These are phyloP conservation scores for Chlamydomonas schloesseri DNA, from an alignment of 139 green algal genomes.

Conservation along the genomic window DNA sequence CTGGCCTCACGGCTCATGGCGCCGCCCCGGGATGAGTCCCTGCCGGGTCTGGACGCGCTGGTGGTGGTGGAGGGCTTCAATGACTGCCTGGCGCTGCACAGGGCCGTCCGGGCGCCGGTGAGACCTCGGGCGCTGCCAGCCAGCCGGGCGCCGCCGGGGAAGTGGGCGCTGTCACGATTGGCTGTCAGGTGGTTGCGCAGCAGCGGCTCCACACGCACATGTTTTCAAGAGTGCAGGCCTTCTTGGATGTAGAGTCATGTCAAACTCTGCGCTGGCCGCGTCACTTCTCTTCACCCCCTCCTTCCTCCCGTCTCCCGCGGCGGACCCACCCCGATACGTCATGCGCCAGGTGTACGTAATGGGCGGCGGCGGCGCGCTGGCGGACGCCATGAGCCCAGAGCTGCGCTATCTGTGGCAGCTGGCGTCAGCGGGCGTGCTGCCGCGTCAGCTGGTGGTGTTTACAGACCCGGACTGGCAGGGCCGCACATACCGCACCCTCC, in stretches of 20 bases:
- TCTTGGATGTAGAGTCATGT: too few species aligned
- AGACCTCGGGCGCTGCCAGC: too few species aligned
- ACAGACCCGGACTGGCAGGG: conserved; percentile 66
- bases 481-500: conserved; percentile 46
- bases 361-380: conserved; percentile 15
- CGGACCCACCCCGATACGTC: too few species aligned
- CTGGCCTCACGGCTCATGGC: neutral
- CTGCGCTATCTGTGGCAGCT: conserved; percentile 2
- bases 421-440: neutral
- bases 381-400: conserved; percentile 27
- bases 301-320: too few species aligned
- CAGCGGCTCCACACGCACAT: too few species aligned
- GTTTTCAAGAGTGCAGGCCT: too few species aligned
- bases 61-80: conserved; percentile 39
- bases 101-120: conserved; percentile 25
- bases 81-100: conserved; percentile 17
- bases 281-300: too few species aligned
- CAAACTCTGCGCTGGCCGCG: too few species aligned
- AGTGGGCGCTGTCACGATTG: too few species aligned
- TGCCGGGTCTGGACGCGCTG: conserved; percentile 8
- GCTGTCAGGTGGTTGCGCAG: too few species aligned
- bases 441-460: conserved; percentile 51
- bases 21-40: neutral
- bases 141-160: too few species aligned
- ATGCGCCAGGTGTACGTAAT: conserved; percentile 35